Evolutionary conservation across 2,329 filamentous ascomycete genomes (phyloP).

Genomic region (Nannizzia gypsea): DNA sequence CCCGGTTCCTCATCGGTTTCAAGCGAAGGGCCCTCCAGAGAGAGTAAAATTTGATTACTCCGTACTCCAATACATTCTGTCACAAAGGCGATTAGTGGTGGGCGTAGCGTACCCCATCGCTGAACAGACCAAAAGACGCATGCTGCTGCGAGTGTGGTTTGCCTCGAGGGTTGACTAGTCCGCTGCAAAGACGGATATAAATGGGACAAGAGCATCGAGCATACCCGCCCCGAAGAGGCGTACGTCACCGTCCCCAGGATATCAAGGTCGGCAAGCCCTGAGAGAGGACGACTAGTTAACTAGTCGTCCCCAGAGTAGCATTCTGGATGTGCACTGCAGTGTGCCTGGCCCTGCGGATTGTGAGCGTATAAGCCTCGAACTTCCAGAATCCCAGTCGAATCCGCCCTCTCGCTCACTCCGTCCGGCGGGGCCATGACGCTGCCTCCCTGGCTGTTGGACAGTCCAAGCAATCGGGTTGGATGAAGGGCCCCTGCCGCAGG

Average conservation of each 20-base stretch:
- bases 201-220: conserved; percentile 3
- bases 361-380: not conserved
- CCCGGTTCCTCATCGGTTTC: not conserved
- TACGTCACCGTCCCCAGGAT: conserved; percentile 1
- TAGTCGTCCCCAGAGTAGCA: not conserved
- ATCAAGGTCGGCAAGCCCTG: not conserved
- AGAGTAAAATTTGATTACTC: not conserved
- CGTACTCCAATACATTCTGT: not conserved
- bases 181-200: conserved; percentile 1
- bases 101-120: not conserved
- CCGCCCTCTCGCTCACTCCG: not conserved
- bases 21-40: not conserved
- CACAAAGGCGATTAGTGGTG: not conserved
- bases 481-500: not conserved
- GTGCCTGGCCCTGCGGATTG: not conserved
- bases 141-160: not conserved
- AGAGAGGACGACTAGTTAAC: not conserved
- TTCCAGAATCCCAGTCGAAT: not conserved
- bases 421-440: too few species aligned
- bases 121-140: not conserved
- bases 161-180: not conserved
- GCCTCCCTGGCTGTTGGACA: not conserved
- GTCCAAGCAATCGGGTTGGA: not conserved
- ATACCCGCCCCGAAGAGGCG: not conserved
- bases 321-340: not conserved